Percentiles rank a stretch among this genome's conserved stretches.
Conservation (phyloP, 2,329 filamentous ascomycete genomes). For the Trichoderma lentiforme region DNA sequence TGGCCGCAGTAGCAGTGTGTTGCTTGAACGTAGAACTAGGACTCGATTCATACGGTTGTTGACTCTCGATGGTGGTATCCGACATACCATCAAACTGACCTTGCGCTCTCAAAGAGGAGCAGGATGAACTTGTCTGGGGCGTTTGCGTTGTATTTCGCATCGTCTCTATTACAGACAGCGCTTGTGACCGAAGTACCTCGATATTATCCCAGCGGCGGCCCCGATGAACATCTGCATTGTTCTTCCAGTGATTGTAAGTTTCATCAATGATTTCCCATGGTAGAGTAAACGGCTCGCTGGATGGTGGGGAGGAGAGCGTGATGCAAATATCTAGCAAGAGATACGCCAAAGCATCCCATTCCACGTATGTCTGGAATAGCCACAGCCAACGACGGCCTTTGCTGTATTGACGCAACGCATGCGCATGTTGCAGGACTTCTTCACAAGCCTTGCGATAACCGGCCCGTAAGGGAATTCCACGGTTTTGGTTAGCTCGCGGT, state of each 20-base stretch:
- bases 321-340: slow-evolving; percentile 56
- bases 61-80: background rate
- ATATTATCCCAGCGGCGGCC: slow-evolving; percentile 19
- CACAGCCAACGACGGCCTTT: slow-evolving; percentile 54
- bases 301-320: slow-evolving; percentile 1
- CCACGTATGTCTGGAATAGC: slow-evolving; percentile 62
- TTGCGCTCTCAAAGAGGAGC: background rate
- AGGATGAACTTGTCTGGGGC: background rate
- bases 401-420: slow-evolving; percentile 10
- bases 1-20: background rate
- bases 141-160: background rate
- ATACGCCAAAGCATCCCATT: slow-evolving; percentile 64
- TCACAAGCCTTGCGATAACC: slow-evolving; percentile 2
- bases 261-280: slow-evolving; percentile 9
- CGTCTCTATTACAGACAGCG: background rate
- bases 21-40: background rate
- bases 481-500: slow-evolving; percentile 47
- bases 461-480: slow-evolving; percentile 25
- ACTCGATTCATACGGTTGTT: background rate
- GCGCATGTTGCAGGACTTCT: slow-evolving; percentile 13
- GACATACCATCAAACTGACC: background rate
- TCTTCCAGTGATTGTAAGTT: slow-evolving; percentile 18
- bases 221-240: background rate
- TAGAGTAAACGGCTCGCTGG: background rate
- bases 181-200: slow-evolving; percentile 11